Conservation (phyloP, 2,329 filamentous ascomycete species). For the Pyricularia grisea region DNA sequence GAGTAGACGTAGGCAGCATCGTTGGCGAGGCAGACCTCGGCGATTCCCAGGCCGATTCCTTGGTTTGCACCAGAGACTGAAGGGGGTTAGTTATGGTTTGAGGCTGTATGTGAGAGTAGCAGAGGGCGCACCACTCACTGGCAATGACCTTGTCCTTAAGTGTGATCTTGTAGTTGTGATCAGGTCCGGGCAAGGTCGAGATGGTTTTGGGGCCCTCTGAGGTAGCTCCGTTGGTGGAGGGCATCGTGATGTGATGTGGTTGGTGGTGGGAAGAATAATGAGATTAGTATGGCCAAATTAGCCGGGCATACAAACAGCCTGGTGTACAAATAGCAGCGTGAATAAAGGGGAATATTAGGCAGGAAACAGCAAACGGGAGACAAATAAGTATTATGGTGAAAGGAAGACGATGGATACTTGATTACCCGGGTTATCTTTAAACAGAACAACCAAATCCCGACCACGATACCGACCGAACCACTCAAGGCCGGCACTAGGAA, state of each 20-base stretch:
- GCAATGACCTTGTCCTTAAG: conserved; percentile 27
- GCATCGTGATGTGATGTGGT: not conserved
- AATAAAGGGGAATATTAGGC: not conserved
- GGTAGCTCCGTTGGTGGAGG: not conserved
- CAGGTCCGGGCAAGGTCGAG: conserved; percentile 20
- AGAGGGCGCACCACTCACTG: conserved; percentile 17
- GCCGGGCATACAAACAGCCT: too few relatives aligned
- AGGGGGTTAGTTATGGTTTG: not conserved
- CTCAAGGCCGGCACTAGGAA: not conserved
- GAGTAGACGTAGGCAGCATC: conserved; percentile 28
- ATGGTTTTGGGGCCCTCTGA: not conserved
- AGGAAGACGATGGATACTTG: not conserved
- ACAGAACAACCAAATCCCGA: not conserved
- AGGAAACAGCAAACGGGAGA: not conserved
- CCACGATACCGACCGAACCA: not conserved
- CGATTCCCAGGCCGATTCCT: conserved; percentile 35
- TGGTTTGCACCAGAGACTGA: conserved; percentile 32
- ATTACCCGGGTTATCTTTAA: not conserved
- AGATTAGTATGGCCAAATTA: not conserved
- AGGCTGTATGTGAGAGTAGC: not conserved
- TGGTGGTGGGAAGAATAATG: not conserved
- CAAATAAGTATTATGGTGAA: not conserved
- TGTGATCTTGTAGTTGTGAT: conserved; percentile 24
- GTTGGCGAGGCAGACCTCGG: conserved; percentile 35
- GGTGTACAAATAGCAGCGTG: not conserved